phyloP scores from a whole-genome alignment of 2,329 filamentous ascomycete genomes.

The Hypoxylon sp. region DNA sequence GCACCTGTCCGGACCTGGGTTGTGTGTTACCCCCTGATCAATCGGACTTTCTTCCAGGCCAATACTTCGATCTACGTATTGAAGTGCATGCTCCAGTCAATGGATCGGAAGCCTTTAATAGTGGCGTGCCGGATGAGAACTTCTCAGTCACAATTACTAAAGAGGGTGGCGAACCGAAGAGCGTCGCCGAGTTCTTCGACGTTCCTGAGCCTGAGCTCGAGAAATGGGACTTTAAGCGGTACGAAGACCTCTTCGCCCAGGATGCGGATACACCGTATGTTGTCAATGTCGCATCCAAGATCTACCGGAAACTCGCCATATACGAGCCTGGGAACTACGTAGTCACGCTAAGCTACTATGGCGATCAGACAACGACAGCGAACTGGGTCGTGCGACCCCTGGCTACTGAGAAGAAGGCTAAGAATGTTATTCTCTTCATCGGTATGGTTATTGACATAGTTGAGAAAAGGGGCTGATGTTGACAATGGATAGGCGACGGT shows the following conservation, averaged over 20 bases:
- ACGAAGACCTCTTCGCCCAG: constrained; percentile 84
- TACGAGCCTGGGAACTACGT: constrained; percentile 85
- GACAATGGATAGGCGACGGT: constrained; percentile 61
- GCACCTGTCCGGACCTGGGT: constrained; percentile 71
- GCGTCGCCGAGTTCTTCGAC: constrained; percentile 77
- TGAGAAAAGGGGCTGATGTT: constrained; percentile 5
- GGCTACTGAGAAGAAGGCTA: constrained; percentile 78
- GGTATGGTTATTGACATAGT: constrained; percentile 63
- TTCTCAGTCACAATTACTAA: constrained; percentile 84
- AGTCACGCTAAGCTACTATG: constrained; percentile 82
- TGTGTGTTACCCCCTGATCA: constrained; percentile 74
- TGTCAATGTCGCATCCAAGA: constrained; percentile 85
- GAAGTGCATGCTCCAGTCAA: constrained; percentile 87
- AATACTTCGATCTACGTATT: constrained; percentile 86
- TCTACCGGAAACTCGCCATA: constrained; percentile 81
- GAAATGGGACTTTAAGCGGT: constrained; percentile 88
- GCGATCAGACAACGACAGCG: constrained; percentile 78
- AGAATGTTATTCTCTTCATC: constrained; percentile 90
- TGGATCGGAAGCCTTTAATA: constrained; percentile 81
- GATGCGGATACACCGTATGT: constrained; percentile 78
- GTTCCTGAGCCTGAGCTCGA: constrained; percentile 79
- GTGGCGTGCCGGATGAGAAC: constrained; percentile 77
- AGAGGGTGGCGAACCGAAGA: constrained; percentile 67
- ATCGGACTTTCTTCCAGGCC: constrained; percentile 86
- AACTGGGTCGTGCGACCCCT: constrained; percentile 84